Percentiles rank a stretch among this genome's conserved stretches.
phyloP scores from a whole-genome alignment of 2,329 filamentous ascomycete species.

The Cladosporium sp. region DNA sequence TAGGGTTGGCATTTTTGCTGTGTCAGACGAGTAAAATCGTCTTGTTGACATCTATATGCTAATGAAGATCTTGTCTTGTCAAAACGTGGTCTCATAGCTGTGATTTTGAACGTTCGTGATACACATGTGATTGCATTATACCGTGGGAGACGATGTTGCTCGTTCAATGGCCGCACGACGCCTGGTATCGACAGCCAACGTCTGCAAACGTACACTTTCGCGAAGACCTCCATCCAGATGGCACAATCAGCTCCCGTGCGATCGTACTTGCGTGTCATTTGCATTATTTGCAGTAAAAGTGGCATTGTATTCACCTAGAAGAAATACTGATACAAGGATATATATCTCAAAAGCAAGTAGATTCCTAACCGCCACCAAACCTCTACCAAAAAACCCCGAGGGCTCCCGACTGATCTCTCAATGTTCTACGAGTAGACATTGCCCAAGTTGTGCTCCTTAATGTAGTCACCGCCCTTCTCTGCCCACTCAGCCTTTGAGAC shows the following conservation, averaged over 20 bases:
- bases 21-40: background rate
- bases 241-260: background rate
- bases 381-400: background rate
- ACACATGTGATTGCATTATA: background rate
- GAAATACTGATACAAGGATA: background rate
- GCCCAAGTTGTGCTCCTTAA: constrained; percentile 63
- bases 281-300: background rate
- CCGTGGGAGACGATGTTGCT: background rate
- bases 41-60: background rate
- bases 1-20: background rate
- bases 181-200: background rate
- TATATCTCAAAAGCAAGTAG: background rate
- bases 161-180: background rate
- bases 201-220: background rate
- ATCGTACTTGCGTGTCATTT: background rate
- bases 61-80: background rate
- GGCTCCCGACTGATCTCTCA: background rate
- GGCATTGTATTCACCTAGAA: background rate
- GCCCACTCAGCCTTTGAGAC: constrained; percentile 80
- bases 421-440: constrained; percentile 30
- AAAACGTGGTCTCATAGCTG: background rate
- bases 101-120: background rate
- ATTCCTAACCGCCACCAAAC: background rate
- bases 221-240: background rate
- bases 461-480: constrained; percentile 91